phyloP scores from a whole-genome alignment of 2,329 filamentous ascomycete genomes.

The Leptographium lundbergii region DNA sequence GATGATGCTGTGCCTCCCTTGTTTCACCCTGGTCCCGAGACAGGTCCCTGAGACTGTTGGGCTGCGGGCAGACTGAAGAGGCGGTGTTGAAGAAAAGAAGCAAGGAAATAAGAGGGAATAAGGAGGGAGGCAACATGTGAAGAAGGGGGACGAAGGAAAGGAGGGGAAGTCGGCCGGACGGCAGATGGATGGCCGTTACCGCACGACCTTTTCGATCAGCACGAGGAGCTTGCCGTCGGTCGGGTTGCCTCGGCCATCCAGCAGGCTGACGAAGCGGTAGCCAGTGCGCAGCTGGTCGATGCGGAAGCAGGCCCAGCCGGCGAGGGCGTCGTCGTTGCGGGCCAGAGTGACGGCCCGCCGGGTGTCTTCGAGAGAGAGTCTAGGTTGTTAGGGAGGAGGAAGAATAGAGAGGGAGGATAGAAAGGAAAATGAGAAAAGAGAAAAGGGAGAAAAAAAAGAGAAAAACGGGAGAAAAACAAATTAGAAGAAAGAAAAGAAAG shows the following conservation, averaged over 20 bases:
- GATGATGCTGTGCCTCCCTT: too few species aligned
- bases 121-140: too few species aligned
- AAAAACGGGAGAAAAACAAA: too few species aligned
- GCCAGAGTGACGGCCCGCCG: conserved; percentile 3
- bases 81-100: too few species aligned
- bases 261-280: conserved; percentile 40
- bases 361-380: conserved; percentile 40
- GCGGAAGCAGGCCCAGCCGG: conserved; percentile 47
- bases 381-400: conserved; percentile 14
- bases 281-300: conserved; percentile 43
- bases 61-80: too few species aligned
- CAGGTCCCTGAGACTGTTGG: too few species aligned
- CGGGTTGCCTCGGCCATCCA: conserved; percentile 30
- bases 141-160: too few species aligned
- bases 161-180: too few species aligned
- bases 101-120: too few species aligned
- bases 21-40: too few species aligned
- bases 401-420: conserved; percentile 1
- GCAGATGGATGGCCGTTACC: conserved; percentile 1
- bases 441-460: conserved; percentile 4
- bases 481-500: neutral
- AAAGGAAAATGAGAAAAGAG: conserved; percentile 1
- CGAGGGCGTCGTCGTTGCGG: conserved; percentile 16
- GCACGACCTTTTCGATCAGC: conserved; percentile 35
- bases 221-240: conserved; percentile 38